Base-by-base conservation (phyloP, 2,329 filamentous ascomycete genomes). In the Cladosporium sp. region DNA sequence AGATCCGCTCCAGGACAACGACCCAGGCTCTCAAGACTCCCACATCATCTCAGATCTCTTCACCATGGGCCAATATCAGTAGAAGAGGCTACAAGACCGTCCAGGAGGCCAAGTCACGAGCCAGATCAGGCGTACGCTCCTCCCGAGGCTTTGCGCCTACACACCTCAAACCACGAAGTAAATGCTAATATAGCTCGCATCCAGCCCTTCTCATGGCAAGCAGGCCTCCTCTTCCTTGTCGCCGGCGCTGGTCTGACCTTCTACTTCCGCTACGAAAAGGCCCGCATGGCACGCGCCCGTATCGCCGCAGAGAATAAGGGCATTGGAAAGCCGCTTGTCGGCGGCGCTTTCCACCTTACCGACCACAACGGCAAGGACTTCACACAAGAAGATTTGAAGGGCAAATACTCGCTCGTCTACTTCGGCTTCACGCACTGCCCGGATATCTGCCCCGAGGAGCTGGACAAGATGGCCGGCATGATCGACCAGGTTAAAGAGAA, bases 391-490 rank as follows among this genome's bases (percentile, higher is more conserved):
- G 86, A 93, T 74, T 82, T 97, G 80, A 89, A 88, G 80, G 94
- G 94, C 56, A 90, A 89, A 74, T 94, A 96, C 77, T 83, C 84
- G 58, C 75, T 95, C 76, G 89, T 97, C 38, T 99, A 99, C 78
- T 99, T 99, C 73, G 94, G 94, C 69, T 99, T 99, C 82, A 93
- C 91, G 8, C 92, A 97, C 75, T 99, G 94, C 74, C 94, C 94
- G 22, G 94, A 99, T 73, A 99, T 99, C 73, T 99, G 94, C 79
- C 94, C 94, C 36, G 94, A 99, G 71, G 94, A 99, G 77, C 88
- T 99, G 68, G 94, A 99, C 79, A 99, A 99, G 80, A 97, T 99
- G 92, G 90, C 93, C n/a, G 82, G 83, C 60, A 96, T 97, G 85
- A 88, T 95, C 70, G 92, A 99, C 71, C 79, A 79, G 60, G 82